Conservation (phyloP, 2,329 filamentous ascomycete genomes). For the Calonectria leucothoes region DNA sequence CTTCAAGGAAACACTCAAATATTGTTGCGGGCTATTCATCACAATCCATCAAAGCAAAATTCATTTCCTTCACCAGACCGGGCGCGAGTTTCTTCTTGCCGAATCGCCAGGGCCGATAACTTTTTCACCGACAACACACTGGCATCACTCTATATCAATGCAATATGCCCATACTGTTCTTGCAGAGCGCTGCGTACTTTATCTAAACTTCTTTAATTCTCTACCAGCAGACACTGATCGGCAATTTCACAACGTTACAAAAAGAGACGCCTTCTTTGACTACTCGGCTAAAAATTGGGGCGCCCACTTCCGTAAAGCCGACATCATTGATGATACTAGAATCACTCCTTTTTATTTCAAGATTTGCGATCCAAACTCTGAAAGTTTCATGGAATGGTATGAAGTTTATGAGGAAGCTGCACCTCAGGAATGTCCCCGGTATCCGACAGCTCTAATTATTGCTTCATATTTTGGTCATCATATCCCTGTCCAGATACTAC, state of each 20-base stretch:
- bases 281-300: background rate
- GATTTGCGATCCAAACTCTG: background rate
- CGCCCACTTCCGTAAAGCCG: background rate
- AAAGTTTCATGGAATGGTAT: background rate
- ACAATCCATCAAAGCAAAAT: slow-evolving; percentile 11
- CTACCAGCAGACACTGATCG: background rate
- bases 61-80: slow-evolving; percentile 48
- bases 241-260: background rate
- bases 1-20: slow-evolving; percentile 32
- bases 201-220: background rate
- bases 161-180: slow-evolving; percentile 35
- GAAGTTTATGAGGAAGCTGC: background rate
- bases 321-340: background rate
- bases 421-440: background rate
- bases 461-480: background rate
- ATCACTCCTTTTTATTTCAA: background rate
- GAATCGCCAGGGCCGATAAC: background rate
- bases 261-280: background rate
- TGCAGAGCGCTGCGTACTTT: slow-evolving; percentile 9
- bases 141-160: slow-evolving; percentile 35
- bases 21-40: slow-evolving; percentile 44
- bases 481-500: no score
- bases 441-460: background rate
- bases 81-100: slow-evolving; percentile 45
- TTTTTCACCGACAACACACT: slow-evolving; percentile 16